Conservation (phyloP, 2,329 filamentous ascomycete genomes). For the Coniochaeta ligniaria region DNA sequence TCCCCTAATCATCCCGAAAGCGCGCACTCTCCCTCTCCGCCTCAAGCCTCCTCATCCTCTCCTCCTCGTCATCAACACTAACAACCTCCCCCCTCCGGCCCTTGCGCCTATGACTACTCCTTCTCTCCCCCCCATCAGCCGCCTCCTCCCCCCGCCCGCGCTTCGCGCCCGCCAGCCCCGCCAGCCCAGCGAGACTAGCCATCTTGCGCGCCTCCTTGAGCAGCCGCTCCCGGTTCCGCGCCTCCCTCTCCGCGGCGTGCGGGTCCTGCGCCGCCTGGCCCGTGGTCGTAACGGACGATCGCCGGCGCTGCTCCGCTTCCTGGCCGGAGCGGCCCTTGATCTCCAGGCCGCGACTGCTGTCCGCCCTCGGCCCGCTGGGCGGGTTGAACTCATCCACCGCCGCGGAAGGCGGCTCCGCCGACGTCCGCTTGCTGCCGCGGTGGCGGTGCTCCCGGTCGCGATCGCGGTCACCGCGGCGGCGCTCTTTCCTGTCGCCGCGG, state of each 20-base stretch:
- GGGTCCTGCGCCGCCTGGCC: constrained; percentile 33
- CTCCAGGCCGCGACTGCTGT: constrained; percentile 23
- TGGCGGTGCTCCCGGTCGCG: constrained; percentile 15
- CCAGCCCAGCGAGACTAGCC: constrained; percentile 41
- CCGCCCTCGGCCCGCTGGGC: constrained; percentile 29
- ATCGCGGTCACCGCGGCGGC: constrained; percentile 16
- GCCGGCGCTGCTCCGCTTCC: constrained; percentile 18
- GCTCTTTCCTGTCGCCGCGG: constrained; percentile 16
- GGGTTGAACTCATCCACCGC: constrained; percentile 33
- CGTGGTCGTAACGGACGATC: constrained; percentile 21
- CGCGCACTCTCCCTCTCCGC: constrained; percentile 50
- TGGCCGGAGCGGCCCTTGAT: constrained; percentile 26
- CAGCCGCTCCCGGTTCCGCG: constrained; percentile 57
- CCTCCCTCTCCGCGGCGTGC: constrained; percentile 65
- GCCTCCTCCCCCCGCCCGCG: constrained; percentile 33
- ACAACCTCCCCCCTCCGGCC: constrained; percentile 41
- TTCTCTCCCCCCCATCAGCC: constrained; percentile 14
- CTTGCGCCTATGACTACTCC: constrained; percentile 36
- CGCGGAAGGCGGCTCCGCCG: constrained; percentile 19
- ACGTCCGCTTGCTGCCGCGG: constrained; percentile 23
- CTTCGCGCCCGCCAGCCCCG: constrained; percentile 31
- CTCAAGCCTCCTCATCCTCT: constrained; percentile 48
- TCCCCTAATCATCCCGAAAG: constrained; percentile 14
- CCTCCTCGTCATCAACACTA: constrained; percentile 40
- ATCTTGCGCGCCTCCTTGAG: constrained; percentile 63